Evolutionary conservation across 2,329 filamentous ascomycete species (phyloP), one percentile per base, ranked within the genome.

Genomic region (Fusarium neocosmosporiellum): DNA sequence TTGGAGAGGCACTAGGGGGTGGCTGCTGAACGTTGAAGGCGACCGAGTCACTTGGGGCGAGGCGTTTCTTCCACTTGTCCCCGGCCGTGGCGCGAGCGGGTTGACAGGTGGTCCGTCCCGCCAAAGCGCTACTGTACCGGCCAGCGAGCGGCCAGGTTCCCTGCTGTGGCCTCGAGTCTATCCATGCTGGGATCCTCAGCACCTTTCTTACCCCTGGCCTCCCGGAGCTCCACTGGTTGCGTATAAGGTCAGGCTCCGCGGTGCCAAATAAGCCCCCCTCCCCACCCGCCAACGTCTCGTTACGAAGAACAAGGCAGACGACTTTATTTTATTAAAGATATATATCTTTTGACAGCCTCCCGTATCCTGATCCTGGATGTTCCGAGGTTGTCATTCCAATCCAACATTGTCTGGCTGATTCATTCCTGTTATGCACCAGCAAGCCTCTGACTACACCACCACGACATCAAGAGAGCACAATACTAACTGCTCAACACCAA

Each of bases 51-150:
- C 36, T 63, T 57, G 65, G 71, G 63, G 73, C 67, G 73, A 76
- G 69, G 75, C 66, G 67, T 63, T 73, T 77, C 65, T 75, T 75
- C 63, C 67, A 68, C 43, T 73, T 65, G 66, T 68, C 73, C 53
- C 76, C 76, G 76, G 76, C 67, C 66, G 70, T 77, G 76, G 73
- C 64, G 72, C 70, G 54, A 73, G 77, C 72, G 54, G 71, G 77
- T 69, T 78, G 76, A 78, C 76, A 78, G 76, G 73, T 73, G 76
- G 73, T 75, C 71, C 75, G 74, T 75, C 69, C 67, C 64, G 72
- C 71, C 72, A 65, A 63, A 66, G 65, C 59, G 65, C 65, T 61
- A 54, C 57, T 29, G 33, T 61, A 54, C 57, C 29, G 37, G 37
- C 62, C 57, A 73, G 69, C 70, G 22, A 50, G 46, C 46, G 48